Evolutionary conservation across 2,329 filamentous ascomycete genomes (phyloP).

Genomic region (Calonectria henricotiae): DNA sequence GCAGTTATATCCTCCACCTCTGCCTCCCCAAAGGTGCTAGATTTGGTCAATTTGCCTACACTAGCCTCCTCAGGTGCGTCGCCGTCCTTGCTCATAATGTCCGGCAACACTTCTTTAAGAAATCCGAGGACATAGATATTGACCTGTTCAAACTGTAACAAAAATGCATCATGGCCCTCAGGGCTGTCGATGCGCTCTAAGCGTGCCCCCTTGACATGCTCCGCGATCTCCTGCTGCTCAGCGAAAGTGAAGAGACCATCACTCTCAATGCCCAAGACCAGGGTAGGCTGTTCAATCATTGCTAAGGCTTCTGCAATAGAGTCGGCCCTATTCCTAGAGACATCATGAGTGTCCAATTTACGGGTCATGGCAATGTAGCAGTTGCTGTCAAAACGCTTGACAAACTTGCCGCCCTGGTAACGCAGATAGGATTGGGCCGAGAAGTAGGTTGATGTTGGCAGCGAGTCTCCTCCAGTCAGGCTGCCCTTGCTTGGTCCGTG

Average conservation of each 20-base stretch:
- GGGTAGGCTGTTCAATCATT: conserved; percentile 88
- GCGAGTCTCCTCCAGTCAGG: conserved; percentile 67
- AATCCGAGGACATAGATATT: conserved; percentile 91
- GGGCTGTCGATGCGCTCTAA: conserved; percentile 92
- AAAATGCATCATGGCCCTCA: conserved; percentile 96
- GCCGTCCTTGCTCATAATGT: conserved; percentile 84
- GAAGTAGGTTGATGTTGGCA: conserved; percentile 87
- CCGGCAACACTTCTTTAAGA: conserved; percentile 84
- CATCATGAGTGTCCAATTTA: conserved; percentile 97
- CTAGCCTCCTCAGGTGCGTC: conserved; percentile 66
- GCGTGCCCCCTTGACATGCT: conserved; percentile 82
- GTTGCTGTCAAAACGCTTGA: conserved; percentile 97
- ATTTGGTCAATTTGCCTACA: conserved; percentile 81
- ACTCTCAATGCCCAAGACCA: conserved; percentile 94
- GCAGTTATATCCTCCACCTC: conserved; percentile 97
- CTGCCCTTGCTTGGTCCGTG: conserved; percentile 73
- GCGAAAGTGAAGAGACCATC: conserved; percentile 98
- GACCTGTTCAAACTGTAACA: conserved; percentile 97
- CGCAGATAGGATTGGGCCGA: conserved; percentile 97
- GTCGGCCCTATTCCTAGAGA: conserved; percentile 83
- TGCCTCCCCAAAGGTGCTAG: conserved; percentile 93
- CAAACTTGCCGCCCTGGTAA: conserved; percentile 97
- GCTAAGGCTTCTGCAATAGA: conserved; percentile 83
- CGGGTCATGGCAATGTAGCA: conserved; percentile 99
- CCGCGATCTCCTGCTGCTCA: conserved; percentile 93